Evolutionary conservation across 176 grass and related monocot genomes (phyloP), one percentile per base, ranked within the genome.

Genomic region (Musa schizocarpa): DNA sequence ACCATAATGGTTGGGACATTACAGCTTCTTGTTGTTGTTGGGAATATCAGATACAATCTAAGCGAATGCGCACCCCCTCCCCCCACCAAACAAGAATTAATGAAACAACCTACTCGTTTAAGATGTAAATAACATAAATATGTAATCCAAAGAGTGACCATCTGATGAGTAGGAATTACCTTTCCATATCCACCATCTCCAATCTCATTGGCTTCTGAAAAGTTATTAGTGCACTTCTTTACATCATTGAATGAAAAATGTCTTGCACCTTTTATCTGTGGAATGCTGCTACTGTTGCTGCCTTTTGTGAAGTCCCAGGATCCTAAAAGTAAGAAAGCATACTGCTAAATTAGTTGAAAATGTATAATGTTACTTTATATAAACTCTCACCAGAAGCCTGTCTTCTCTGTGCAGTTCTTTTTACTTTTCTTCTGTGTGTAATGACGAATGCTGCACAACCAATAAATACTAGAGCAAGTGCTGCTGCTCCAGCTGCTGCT

Each of bases 101-200:
- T 34, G 29, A 34, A 34, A 34, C 29, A 34, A 34, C 3, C 29
- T 34, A 34, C 3, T 34, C 3, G 4, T 34, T 34, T 34, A 34
- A 34, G 29, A 34, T 8, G n/a, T 22, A 62, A n/a, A 62, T 22
- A 62, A 65, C 2, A 65, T 7, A 23, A 1, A 9, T 65, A 13
- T n/a, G n/a, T 12, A 27, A 65, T 13, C 7, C 26, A 11, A 25
- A 65, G 1, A 25, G 9, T 11, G 13, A 25, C 9, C 63, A 65
- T 65, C 23, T 50, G 11, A 52, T 10, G 29, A 16, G 10, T 51
- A 21, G 21, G 68, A 52, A 20, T 50, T 71, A 71, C 68, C 68
- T 43, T 71, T n/a, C 68, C 68, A 21, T 71, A 71, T 71, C 68
- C 68, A 71, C 68, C 68, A 52, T 52, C 22, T 50, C 68, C 68